phyloP scores from a whole-genome alignment of 2,329 filamentous ascomycete species.

The Colletotrichum agaves region DNA sequence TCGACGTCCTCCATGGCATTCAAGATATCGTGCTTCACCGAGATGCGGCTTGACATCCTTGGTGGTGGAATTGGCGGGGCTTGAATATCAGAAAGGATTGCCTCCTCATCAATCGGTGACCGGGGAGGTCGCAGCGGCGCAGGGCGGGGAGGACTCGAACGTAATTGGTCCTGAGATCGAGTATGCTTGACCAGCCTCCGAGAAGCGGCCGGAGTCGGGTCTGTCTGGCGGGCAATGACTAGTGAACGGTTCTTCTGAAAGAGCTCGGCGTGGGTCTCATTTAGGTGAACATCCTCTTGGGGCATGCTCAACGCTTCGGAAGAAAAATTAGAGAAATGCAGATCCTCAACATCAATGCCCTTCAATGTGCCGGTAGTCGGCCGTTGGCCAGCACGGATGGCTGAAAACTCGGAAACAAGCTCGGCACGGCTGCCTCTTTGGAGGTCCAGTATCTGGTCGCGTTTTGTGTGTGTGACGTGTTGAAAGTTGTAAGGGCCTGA shows the following conservation, averaged over 20 bases:
- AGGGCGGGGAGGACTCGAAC: constrained; percentile 57
- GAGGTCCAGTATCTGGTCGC: constrained; percentile 57
- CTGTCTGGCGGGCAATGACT: constrained; percentile 15
- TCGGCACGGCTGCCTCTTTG: constrained; percentile 54
- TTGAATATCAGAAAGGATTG: constrained; percentile 42
- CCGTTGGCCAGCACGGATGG: constrained; percentile 50
- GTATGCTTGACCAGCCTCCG: constrained; percentile 54
- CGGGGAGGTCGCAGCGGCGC: constrained; percentile 56
- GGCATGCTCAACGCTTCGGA: constrained; percentile 51
- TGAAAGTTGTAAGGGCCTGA: constrained; percentile 75
- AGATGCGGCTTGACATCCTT: constrained; percentile 66
- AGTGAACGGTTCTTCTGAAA: constrained; percentile 3
- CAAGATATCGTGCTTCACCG: constrained; percentile 55
- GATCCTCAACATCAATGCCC: constrained; percentile 52
- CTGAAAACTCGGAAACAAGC: constrained; percentile 56
- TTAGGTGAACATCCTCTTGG: constrained; percentile 20
- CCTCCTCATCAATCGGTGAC: constrained; percentile 51
- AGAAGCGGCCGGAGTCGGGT: constrained; percentile 37
- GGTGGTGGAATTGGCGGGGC: constrained; percentile 60
- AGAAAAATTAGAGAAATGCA: constrained; percentile 61
- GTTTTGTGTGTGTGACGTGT: constrained; percentile 69
- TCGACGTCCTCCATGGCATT: constrained; percentile 49
- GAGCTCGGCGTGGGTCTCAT: constrained; percentile 14
- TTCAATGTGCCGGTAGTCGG: constrained; percentile 49
- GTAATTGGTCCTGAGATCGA: constrained; percentile 62